A percentile compares a stretch with the other conserved stretches of the same genome.
phyloP scores from a whole-genome alignment of 768 basidiomycete species.

The Daedaleopsis nitida region DNA sequence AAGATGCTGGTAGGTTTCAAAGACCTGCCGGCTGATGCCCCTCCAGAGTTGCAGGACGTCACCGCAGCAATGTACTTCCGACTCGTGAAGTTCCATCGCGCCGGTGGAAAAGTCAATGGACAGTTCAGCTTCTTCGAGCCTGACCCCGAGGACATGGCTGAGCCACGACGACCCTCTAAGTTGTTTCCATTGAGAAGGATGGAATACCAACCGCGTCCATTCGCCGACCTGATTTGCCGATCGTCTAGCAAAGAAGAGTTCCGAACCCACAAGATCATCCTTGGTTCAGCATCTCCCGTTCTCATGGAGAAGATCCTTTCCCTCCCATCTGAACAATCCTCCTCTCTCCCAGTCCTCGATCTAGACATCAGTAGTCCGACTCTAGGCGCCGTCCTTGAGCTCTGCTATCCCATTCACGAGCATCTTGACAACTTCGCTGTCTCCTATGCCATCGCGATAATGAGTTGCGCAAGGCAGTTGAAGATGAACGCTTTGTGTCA shows the following conservation, averaged over 20 bases:
- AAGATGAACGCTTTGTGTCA: background rate
- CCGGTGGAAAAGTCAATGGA: background rate
- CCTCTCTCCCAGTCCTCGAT: background rate
- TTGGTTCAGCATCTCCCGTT: background rate
- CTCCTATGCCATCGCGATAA: background rate
- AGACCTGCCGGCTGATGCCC: background rate
- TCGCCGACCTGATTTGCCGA: slow-evolving; percentile 1
- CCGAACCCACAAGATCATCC: background rate
- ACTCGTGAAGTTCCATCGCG: background rate
- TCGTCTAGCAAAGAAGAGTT: background rate
- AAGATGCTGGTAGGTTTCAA: background rate
- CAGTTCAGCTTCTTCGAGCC: background rate
- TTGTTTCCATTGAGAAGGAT: background rate
- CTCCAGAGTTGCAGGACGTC: background rate
- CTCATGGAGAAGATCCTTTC: background rate
- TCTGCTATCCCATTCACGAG: background rate
- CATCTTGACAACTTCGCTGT: background rate
- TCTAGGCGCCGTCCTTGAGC: background rate
- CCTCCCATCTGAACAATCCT: background rate
- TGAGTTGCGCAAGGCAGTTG: background rate
- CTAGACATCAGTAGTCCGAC: background rate
- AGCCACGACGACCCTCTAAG: background rate
- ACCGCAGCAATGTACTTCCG: slow-evolving; percentile 2
- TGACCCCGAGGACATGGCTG: background rate
- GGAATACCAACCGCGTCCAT: background rate